Percentiles rank a stretch among this genome's conserved stretches.
These are phyloP conservation scores for Vitellaria paradoxa DNA, from an alignment of 179 eudicot species.

Conservation along the genomic window DNA sequence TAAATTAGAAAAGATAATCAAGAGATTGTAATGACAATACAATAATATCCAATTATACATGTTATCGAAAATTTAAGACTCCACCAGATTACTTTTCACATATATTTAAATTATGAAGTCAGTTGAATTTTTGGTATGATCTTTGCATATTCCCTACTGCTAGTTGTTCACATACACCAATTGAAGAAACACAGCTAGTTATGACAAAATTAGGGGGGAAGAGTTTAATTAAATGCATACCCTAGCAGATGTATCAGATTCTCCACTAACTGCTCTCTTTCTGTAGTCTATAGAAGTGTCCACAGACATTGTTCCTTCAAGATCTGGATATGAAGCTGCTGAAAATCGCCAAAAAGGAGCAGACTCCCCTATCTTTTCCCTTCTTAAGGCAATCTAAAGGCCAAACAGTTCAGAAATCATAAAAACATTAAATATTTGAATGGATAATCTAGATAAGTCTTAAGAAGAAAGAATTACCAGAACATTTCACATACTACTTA, in stretches of 20 bases:
- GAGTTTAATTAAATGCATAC: conserved; percentile 27
- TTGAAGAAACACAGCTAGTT: neutral
- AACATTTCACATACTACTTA: neutral
- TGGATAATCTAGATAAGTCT: neutral
- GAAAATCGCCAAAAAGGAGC: conserved; percentile 75
- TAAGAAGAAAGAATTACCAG: neutral
- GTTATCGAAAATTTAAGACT: too few species aligned
- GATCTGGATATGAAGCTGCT: conserved; percentile 64
- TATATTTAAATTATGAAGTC: neutral
- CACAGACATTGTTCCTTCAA: conserved; percentile 31
- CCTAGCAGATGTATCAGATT: conserved; percentile 29
- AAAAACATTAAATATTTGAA: neutral
- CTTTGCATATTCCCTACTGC: neutral
- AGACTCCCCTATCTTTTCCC: conserved; percentile 63
- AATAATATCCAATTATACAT: too few species aligned
- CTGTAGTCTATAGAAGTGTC: conserved; percentile 23
- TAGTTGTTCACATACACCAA: neutral
- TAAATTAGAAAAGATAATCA: too few species aligned
- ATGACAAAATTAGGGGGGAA: neutral
- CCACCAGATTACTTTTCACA: too few species aligned
- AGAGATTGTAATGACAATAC: too few species aligned
- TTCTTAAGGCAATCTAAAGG: conserved; percentile 53
- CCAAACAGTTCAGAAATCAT: conserved; percentile 1
- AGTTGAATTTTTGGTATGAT: neutral
- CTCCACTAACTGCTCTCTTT: conserved; percentile 17